phyloP scores from a whole-genome alignment of 1,139 yeast species.

The Kurtzmaniella quercitrusa region DNA sequence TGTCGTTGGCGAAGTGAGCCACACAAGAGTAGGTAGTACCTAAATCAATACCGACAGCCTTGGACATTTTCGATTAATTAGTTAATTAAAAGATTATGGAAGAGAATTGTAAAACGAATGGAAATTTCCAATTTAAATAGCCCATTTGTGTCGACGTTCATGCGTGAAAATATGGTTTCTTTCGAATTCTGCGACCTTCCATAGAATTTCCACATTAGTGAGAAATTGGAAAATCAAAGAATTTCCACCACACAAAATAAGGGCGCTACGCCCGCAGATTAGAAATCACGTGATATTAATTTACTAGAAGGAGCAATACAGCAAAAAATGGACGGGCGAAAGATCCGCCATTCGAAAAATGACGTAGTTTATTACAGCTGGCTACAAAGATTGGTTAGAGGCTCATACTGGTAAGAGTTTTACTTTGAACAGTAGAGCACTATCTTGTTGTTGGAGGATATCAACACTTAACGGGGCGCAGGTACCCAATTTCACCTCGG shows the following conservation, averaged over 20 bases:
- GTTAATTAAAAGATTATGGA: conserved; percentile 3
- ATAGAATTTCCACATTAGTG: conserved; percentile 2
- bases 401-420: too few species aligned
- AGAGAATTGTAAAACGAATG: conserved; percentile 3
- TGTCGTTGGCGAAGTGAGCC: conserved; percentile 85
- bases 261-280: background rate
- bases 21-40: conserved; percentile 99
- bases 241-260: background rate
- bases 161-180: conserved; percentile 3
- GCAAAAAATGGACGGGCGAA: background rate
- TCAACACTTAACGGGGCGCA: too few species aligned
- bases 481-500: too few species aligned
- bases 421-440: too few species aligned
- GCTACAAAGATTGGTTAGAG: background rate
- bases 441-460: too few species aligned
- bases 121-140: conserved; percentile 7
- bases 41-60: conserved; percentile 98
- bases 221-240: background rate
- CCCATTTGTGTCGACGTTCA: conserved; percentile 6
- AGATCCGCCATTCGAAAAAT: background rate
- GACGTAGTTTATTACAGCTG: background rate
- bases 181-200: conserved; percentile 8
- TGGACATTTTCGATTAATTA: conserved; percentile 6
- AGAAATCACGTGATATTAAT: background rate
- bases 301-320: background rate